A percentile compares a stretch with the other conserved stretches of the same genome.
phyloP scores from a whole-genome alignment of 176 grass and related monocot species.

The Bonia amplexicaulis region DNA sequence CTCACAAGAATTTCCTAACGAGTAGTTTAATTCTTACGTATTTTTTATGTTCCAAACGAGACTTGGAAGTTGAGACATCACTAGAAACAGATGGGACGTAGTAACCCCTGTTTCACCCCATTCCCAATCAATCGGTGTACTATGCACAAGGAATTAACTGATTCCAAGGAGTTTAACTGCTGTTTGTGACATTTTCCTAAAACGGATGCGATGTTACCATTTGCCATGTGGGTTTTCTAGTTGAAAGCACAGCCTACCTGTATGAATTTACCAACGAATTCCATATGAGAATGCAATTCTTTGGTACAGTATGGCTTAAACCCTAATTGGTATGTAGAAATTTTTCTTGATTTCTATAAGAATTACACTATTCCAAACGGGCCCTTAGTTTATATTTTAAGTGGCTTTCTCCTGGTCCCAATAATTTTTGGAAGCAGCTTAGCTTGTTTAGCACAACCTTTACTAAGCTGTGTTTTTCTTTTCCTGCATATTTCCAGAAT shows the following conservation, averaged over 20 bases:
- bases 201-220: neutral
- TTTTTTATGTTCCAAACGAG: no score
- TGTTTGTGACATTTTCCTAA: neutral
- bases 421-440: neutral
- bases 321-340: neutral
- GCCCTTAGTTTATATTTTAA: neutral
- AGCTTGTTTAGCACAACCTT: neutral
- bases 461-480: neutral
- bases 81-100: neutral
- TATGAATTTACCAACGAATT: neutral
- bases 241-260: neutral
- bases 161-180: neutral
- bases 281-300: neutral
- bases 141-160: neutral
- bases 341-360: neutral
- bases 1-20: neutral
- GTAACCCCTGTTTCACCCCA: neutral
- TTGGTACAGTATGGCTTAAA: neutral
- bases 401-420: neutral
- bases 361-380: neutral
- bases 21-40: neutral
- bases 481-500: constrained; percentile 15
- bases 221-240: neutral
- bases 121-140: neutral
- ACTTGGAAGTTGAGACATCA: neutral